Conservation (phyloP, 495 filamentous ascomycete genomes). For the Podospora comata region DNA sequence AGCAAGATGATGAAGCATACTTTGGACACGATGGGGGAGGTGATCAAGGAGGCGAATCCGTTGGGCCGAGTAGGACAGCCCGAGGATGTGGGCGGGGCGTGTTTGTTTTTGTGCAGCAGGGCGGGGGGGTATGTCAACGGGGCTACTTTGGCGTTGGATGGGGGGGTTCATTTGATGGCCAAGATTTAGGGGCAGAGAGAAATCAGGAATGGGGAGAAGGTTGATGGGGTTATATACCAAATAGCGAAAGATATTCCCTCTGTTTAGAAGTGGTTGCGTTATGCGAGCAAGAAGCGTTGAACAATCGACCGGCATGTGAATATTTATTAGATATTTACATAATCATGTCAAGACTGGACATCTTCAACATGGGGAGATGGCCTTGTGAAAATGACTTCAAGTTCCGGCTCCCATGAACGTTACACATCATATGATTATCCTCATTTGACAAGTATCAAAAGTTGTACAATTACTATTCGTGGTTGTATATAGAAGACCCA, state of each 20-base stretch:
- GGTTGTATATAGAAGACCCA: background rate
- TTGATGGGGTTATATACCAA: background rate
- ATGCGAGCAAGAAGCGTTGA: no score
- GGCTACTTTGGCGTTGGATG: slow-evolving; percentile 71
- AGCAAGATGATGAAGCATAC: slow-evolving; percentile 82
- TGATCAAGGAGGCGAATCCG: slow-evolving; percentile 63
- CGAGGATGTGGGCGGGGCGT: slow-evolving; percentile 71
- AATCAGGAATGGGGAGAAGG: background rate
- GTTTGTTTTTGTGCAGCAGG: slow-evolving; percentile 66
- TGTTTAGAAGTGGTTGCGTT: no score
- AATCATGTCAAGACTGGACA: no score
- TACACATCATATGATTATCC: background rate
- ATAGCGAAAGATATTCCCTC: no score
- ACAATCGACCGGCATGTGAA: no score
- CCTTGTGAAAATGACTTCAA: no score
- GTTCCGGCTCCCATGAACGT: background rate
- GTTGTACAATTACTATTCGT: background rate
- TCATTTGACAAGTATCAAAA: slow-evolving; percentile 1
- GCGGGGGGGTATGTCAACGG: slow-evolving; percentile 75
- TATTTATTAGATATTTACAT: no score
- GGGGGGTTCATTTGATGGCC: slow-evolving; percentile 46
- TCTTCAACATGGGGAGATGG: background rate
- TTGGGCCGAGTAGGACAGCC: slow-evolving; percentile 67
- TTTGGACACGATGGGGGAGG: slow-evolving; percentile 56
- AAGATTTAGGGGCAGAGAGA: slow-evolving; percentile 29